Evolutionary conservation across 1,139 yeast genomes (phyloP), one percentile per base, ranked within the genome.

Genomic region (Pichia kudriavzevii): DNA sequence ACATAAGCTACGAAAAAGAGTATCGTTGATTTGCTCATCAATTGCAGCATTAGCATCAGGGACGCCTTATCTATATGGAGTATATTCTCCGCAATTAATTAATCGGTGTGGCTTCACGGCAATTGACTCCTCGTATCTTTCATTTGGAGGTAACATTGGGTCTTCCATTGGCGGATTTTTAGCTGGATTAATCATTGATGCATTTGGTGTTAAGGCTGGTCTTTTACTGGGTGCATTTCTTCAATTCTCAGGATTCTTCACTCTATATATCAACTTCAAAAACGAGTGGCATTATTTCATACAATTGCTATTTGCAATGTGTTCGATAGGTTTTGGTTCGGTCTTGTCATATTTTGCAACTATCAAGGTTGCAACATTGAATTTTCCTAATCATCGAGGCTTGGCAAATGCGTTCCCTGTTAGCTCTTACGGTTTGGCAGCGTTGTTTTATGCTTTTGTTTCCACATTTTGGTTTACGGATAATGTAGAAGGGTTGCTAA

Each of bases 11-110:
- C n/a, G n/a, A n/a, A 50, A 53, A 30, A 26, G 42, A 14, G 31
- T 48, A 2, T 40, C 58, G 3, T 39, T 56, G 11, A 27, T 45
- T 12, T 46, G 45, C 19, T 55, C 61, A 1, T 48, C 59, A 2
- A 39, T 68, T 6, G 69, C 66, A 4, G 64, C 75, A 0, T 41
- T 69, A 23, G 73, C 72, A 2, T 63, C 85, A 3, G 88, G 91
- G 1, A 79, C 88, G 1, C 82, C 84, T 0, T 80, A 79, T 50
- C 59, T 79, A 16, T 81, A 75, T 51, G 82, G 88, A 1, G 73
- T 75, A 11, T 81, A 75, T 52, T 75, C 84, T 3, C 88, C 88
- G 2, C 87, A 80, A 51, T 58, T 80, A 43, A 66, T 78, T 22
- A 61, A 64, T 26, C 60, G 66, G 43, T 72, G 80, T 24, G 69